Evolutionary conservation across 129 eudicot genomes (phyloP), one percentile per base, ranked within the genome.

Genomic region (Lonicera japonica): DNA sequence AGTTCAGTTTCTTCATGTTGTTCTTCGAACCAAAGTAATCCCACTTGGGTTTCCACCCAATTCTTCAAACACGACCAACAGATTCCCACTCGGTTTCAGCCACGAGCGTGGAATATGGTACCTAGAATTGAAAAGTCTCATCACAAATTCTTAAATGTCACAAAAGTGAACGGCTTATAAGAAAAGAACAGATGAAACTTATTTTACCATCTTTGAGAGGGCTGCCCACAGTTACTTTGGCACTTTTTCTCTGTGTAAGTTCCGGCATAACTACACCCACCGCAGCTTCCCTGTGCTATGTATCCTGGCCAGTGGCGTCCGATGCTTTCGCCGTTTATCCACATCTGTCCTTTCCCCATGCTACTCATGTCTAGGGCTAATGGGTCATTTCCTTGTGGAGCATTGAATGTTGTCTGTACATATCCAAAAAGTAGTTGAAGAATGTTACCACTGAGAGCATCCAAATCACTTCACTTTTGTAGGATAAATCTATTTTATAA

Each of bases 201-300:
- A 45, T 47, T 74, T 72, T 54, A 89, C 97, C 97, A 89, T 83
- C 88, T 86, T 70, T 89, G 97, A 52, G 97, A 86, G 17, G 97
- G 84, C 52, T 76, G 70, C 45, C 90, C 94, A 66, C 97, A 89
- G 59, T 69, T 60, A 24, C 70, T 79, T 59, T 70, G 80, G 76
- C 97, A 89, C 69, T 89, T 89, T 8, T 58, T 83, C 73, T 89
- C 95, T 16, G 40, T 70, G 63, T 58, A 89, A 16, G 47, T 61
- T 22, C 95, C 97, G 0, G 88, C 71, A 70, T 89, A 89, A 58
- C 66, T 79, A 66, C 97, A 89, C 23, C 39, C 53, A 48, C 76
- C 73, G 51, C 96, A 89, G 65, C 61, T 75, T 9, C 96, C 96
- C 39, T 22, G 72, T 18, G 95, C 87, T 70, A 59, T 82, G 60